Evolutionary conservation across 345 rosid species (phyloP).

Genomic region (Lepidium africanum): DNA sequence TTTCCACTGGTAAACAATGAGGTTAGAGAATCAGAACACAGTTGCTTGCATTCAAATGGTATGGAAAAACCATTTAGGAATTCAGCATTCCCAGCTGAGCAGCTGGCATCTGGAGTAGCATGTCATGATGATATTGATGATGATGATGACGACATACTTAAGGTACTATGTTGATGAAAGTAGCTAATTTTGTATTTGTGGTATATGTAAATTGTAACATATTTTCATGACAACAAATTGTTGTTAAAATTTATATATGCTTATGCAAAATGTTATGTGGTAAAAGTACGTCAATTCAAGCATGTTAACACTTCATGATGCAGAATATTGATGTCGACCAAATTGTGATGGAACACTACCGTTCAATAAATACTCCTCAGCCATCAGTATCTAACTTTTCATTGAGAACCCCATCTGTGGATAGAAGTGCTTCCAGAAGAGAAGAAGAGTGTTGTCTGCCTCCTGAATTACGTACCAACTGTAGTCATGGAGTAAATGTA

Average conservation of each 20-base stretch:
- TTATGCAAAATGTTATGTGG: slow-evolving; percentile 34
- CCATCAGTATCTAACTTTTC: slow-evolving; percentile 53
- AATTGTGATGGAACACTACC: slow-evolving; percentile 81
- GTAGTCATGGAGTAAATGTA: slow-evolving; percentile 81
- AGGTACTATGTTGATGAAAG: slow-evolving; percentile 40
- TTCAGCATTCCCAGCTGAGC: slow-evolving; percentile 26
- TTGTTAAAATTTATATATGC: too few species aligned
- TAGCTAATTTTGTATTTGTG: neutral
- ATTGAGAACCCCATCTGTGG: slow-evolving; percentile 43
- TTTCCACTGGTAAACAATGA: slow-evolving; percentile 13
- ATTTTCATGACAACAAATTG: neutral
- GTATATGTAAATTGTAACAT: neutral
- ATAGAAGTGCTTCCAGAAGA: slow-evolving; percentile 30
- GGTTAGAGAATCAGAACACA: slow-evolving; percentile 25
- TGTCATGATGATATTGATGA: slow-evolving; percentile 63
- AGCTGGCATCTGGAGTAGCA: slow-evolving; percentile 30
- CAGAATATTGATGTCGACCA: slow-evolving; percentile 93
- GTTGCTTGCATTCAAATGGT: slow-evolving; percentile 19
- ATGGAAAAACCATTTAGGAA: slow-evolving; percentile 28
- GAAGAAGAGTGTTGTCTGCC: slow-evolving; percentile 48
- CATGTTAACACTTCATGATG: slow-evolving; percentile 21
- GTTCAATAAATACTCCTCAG: slow-evolving; percentile 65
- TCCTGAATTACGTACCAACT: slow-evolving; percentile 55
- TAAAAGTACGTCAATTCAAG: slow-evolving; percentile 23
- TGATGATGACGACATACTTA: slow-evolving; percentile 83